These are phyloP conservation scores for Rhazya stricta DNA, from an alignment of 257 asterid species.

Conservation along the genomic window DNA sequence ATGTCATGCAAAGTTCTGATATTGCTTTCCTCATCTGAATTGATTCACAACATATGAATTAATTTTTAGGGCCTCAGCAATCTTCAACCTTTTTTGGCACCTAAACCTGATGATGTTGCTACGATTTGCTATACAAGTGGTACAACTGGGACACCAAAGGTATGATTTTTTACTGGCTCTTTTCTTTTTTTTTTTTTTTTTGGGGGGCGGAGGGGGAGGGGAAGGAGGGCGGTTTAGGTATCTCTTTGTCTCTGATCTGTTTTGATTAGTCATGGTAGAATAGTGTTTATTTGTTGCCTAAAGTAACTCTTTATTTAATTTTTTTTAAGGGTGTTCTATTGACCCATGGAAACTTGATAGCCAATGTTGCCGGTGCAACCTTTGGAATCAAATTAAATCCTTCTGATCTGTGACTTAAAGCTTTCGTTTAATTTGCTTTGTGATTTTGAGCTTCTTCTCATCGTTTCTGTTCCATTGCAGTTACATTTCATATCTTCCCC, in stretches of 20 bases:
- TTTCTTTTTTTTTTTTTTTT: slow-evolving; percentile 18
- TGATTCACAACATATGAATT: neutral
- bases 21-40: neutral
- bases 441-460: neutral
- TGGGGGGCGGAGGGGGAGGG: no score
- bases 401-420: slow-evolving; percentile 71
- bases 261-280: neutral
- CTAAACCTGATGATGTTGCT: slow-evolving; percentile 74
- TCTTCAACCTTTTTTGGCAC: slow-evolving; percentile 66
- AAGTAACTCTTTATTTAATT: neutral
- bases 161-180: slow-evolving; percentile 17
- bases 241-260: slow-evolving; percentile 4
- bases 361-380: slow-evolving; percentile 75
- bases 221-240: no score
- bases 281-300: neutral
- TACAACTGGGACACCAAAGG: slow-evolving; percentile 98
- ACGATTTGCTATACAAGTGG: slow-evolving; percentile 96
- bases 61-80: slow-evolving; percentile 53
- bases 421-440: neutral
- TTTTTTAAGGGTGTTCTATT: slow-evolving; percentile 72
- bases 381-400: slow-evolving; percentile 43
- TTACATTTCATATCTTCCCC: slow-evolving; percentile 88
- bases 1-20: neutral
- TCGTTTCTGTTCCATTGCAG: slow-evolving; percentile 30
- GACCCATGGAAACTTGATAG: slow-evolving; percentile 73